Conservation (phyloP, 257 asterid genomes). For the Solanum pennellii region DNA sequence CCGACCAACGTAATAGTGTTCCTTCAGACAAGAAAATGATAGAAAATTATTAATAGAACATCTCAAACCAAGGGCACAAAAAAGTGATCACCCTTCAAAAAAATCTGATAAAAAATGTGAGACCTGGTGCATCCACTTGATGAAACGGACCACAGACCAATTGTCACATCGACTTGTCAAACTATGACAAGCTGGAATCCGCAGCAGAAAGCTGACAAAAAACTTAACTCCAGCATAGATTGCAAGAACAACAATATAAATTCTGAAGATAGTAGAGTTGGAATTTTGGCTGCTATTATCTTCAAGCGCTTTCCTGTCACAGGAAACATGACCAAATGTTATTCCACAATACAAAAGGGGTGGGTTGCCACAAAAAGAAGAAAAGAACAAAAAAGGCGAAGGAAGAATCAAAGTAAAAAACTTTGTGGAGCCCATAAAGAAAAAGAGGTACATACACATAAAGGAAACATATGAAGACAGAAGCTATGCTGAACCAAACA, state of each 20-base stretch:
- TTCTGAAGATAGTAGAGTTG: constrained; percentile 36
- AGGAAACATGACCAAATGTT: background rate
- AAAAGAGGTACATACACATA: constrained; percentile 56
- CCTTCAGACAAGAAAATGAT: constrained; percentile 27
- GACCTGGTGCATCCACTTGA: constrained; percentile 99
- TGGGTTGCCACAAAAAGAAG: background rate
- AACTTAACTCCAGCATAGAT: constrained; percentile 65
- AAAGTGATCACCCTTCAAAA: background rate
- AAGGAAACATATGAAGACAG: constrained; percentile 77
- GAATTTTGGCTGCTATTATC: constrained; percentile 29
- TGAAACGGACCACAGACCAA: constrained; percentile 53
- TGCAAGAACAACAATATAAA: constrained; percentile 51
- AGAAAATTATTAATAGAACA: background rate
- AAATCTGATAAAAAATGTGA: background rate
- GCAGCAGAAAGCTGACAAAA: constrained; percentile 56
- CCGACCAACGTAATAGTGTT: constrained; percentile 93
- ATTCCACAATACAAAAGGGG: constrained; percentile 2
- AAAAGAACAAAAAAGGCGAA: background rate
- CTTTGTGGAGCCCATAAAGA: background rate
- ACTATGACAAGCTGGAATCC: constrained; percentile 80
- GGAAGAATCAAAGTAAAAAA: background rate
- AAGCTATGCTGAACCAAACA: constrained; percentile 45
- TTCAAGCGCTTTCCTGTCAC: constrained; percentile 60
- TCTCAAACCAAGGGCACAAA: background rate
- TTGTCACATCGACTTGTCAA: constrained; percentile 54